Evolutionary conservation across 2,329 filamentous ascomycete species (phyloP), one percentile per base, ranked within the genome.

Genomic region (Trichoderma sp.): DNA sequence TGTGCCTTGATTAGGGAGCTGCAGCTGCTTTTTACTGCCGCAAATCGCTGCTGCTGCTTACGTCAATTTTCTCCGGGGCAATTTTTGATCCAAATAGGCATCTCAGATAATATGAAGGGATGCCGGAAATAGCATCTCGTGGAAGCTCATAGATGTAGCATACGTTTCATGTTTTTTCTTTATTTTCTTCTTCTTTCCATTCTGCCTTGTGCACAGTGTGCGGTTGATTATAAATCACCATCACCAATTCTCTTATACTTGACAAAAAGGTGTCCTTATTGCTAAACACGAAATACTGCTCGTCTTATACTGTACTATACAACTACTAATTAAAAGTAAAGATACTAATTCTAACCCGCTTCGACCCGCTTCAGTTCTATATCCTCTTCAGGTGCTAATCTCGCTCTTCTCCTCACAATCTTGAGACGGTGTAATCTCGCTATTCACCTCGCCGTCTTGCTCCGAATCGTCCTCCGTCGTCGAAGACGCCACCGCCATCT

Each of bases 391-490:
- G 19, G 19, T 48, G 15, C 52, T 19, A 13, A 60, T 50, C 12
- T 70, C 37, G 45, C 32, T 45, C 64, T 32, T 72, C 70, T 77
- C 5, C 72, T 72, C 61, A 72, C 58, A 35, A 19, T 63, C 67
- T 29, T 57, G 56, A 13, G 64, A 56, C 29, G 48, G 63, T n/a
- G 67, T 69, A 9, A 42, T 52, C 1, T 63, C 45, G n/a, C 32
- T 52, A 15, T 29, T 19, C 19, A 22, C 19, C 70, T 70, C 59
- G 70, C 69, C 59, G 73, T 75, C 75, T n/a, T 15, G 54, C 39
- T 81, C 76, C 2, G 61, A 75, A 17, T 79, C 78, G 13, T 80
- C 78, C 50, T 80, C 78, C 17, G 63, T 65, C 22, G 78, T 80
- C 35, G 76, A 80, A 22, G 63, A 73, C 17, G 73, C 74, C 27